Evolutionary conservation across 345 rosid species (phyloP), one percentile per base, ranked within the genome.

Genomic region (Sonneratia caseolaris): DNA sequence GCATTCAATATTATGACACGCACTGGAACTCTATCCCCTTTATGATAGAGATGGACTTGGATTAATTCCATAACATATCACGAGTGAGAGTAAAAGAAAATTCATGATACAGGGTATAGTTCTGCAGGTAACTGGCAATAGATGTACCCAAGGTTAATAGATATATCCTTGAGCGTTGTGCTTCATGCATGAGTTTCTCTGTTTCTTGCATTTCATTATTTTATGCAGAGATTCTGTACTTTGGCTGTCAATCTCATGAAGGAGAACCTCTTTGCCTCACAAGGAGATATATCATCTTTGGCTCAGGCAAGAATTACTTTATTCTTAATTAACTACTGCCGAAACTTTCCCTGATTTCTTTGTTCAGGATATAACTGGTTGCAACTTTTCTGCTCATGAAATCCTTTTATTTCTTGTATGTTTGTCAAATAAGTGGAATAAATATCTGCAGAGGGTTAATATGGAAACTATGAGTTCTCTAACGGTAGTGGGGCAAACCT

Each of bases 231-330:
- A 70, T 94, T 94, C 90, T 78, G 76, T 55, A 86, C 95, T 1
- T 73, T 74, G 75, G 88, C 88, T 56, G 98, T 94, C 61, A 76
- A 90, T 74, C 78, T 89, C 69, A 85, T 94, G 83, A 71, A 82
- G 69, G 97, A 94, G 84, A 89, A 89, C 82, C 89, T 94, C 76
- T 94, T 91, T 72, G 93, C 95, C 72, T 85, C 91, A 16, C 98
- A 91, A 69, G 98, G 97, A 67, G 98, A 97, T 77, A 97, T 64
- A 91, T 94, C 70, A 91, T 94, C 82, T 76, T 94, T 27, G 78
- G 79, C 98, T 66, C 98, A 94, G 95, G 98, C 75, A 82, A 85
- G 82, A 61, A 59, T 61, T 61, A n/a, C 27, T 61, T 61, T 61
- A 36, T 36, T n/a, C 12, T 61, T 27, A n/a, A 36, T n/a, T 11